These are phyloP conservation scores for Aspergillus awamori DNA, from an alignment of 2,329 filamentous ascomycete genomes.

Conservation along the genomic window DNA sequence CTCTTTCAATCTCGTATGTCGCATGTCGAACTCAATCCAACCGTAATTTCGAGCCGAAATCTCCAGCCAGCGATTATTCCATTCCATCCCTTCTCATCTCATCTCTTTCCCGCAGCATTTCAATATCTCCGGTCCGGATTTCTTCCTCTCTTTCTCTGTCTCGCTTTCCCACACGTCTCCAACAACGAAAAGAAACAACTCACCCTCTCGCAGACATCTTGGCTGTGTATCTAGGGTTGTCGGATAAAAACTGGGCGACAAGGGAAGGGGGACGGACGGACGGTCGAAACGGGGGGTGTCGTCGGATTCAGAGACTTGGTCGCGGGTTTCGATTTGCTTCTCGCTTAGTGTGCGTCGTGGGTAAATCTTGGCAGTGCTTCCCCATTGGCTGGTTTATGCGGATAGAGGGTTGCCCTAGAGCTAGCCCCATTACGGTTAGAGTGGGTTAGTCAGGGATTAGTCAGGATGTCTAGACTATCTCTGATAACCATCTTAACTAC, in stretches of 20 bases:
- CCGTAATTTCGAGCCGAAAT: too few species aligned
- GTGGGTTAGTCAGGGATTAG: neutral
- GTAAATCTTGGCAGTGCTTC: constrained; percentile 44
- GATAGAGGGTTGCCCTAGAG: constrained; percentile 39
- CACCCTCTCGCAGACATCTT: constrained; percentile 58
- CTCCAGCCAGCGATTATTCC: too few species aligned
- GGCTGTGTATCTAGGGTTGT: constrained; percentile 45
- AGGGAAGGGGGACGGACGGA: constrained; percentile 27
- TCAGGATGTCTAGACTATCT: neutral
- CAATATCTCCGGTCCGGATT: neutral
- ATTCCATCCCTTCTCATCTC: neutral
- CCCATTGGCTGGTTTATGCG: constrained; percentile 29
- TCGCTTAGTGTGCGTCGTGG: constrained; percentile 50
- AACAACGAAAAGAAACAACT: constrained; percentile 31
- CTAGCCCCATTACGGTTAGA: constrained; percentile 29
- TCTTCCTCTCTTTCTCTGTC: neutral
- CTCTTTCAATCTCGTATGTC: too few species aligned
- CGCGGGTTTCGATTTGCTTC: constrained; percentile 37
- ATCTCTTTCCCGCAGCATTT: neutral
- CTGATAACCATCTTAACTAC: too few species aligned
- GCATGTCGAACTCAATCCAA: too few species aligned
- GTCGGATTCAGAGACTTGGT: constrained; percentile 22
- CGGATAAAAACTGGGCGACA: constrained; percentile 39
- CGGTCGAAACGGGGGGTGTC: constrained; percentile 28
- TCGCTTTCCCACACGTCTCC: constrained; percentile 19